phyloP scores from a whole-genome alignment of 768 basidiomycete species.

The Phylloporus rhodoxanthus region DNA sequence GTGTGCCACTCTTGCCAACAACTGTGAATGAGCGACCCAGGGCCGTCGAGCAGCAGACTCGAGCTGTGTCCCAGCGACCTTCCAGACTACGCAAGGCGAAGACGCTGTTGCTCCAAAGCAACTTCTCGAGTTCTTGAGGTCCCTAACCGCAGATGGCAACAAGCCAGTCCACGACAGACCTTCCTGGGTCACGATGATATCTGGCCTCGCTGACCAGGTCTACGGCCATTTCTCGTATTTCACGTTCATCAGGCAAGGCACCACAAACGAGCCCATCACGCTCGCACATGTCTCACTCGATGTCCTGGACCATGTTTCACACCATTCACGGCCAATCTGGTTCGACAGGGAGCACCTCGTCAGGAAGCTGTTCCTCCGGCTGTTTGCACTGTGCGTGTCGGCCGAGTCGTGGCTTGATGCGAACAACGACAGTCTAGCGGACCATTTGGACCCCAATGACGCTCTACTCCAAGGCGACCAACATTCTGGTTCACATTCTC shows the following conservation, averaged over 20 bases:
- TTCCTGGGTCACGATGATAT: constrained; percentile 46
- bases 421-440: constrained; percentile 35
- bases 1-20: not conserved
- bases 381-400: constrained; percentile 49
- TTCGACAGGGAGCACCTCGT: constrained; percentile 40
- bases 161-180: constrained; percentile 33
- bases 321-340: constrained; percentile 48
- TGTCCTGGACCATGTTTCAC: constrained; percentile 47
- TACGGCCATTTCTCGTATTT: constrained; percentile 52
- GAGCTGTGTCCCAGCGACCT: constrained; percentile 26
- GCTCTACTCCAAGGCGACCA: constrained; percentile 44
- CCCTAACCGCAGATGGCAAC: constrained; percentile 32
- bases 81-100: constrained; percentile 28
- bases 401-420: constrained; percentile 57
- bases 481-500: constrained; percentile 41
- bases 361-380: constrained; percentile 42
- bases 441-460: constrained; percentile 40
- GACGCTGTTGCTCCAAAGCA: constrained; percentile 29
- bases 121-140: constrained; percentile 40
- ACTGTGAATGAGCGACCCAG: constrained; percentile 21
- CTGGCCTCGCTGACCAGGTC: constrained; percentile 48
- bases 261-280: constrained; percentile 51
- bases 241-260: constrained; percentile 44
- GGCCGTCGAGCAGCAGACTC: constrained; percentile 25
- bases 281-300: constrained; percentile 51